Base-by-base conservation (phyloP, 1,139 yeast genomes). In the Yarrowia galli region DNA sequence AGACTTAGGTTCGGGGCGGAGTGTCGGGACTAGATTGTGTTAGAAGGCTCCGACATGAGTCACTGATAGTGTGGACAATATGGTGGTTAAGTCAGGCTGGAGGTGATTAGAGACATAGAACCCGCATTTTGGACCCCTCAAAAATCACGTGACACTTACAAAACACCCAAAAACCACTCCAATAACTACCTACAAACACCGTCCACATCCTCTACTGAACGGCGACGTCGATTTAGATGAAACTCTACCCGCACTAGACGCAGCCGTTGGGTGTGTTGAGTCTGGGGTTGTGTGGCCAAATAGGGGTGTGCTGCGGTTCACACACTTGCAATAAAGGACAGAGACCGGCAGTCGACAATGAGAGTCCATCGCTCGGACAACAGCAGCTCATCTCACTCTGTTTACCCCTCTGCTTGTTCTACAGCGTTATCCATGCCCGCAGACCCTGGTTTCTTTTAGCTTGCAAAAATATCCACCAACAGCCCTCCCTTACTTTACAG, bases 1-100 rank as follows among this genome's bases (percentile, higher is more conserved):
- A 40, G 60, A 53, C 60, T 53, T 36, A 36, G 60, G 61, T 36
- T 54, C 61, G 61, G 61, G 61, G 61, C 61, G 61, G 61, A 54
- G 61, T 54, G 45, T 38, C 60, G 60, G 60, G 20, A 20, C 42
- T 20, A 15, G 58, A 35, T 35, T 20, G 23, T 51, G 28, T 15
- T 32, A 32, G 20, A 16, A 10, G 32, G 36, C 16, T 49, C 54
- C 54, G 54, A 4, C 7, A 18, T 18, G 54, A 49, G 38, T 49
- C 38, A 28, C 15, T 20, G 20, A 6, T 6, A 4, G 1, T 12
- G 43, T 40, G 20, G 28, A 9, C 9, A 10, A 20, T 43, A 22
- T 22, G n/a, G 12, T n/a, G n/a, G n/a, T n/a, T n/a, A n/a, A n/a
- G n/a, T n/a, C n/a, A n/a, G n/a, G n/a, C 10, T 18, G 23, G 46